A percentile compares a stretch with the other conserved stretches of the same genome.
Conservation (phyloP, 1,284 basidiomycete species). For the Marasmius oreades region DNA sequence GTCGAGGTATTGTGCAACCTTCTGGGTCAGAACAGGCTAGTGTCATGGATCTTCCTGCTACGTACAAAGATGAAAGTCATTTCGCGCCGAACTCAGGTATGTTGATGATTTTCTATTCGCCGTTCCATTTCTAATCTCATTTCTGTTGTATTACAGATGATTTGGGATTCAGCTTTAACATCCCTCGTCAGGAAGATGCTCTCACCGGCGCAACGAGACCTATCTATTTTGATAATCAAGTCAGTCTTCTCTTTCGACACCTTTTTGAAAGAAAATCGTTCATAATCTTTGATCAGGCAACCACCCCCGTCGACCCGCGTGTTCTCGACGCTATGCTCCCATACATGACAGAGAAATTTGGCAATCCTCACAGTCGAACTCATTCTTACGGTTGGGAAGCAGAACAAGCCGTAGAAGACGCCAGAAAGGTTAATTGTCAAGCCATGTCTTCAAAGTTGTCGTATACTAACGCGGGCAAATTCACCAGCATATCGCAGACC, state of each 20-base stretch:
- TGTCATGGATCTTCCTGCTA: conserved; percentile 72
- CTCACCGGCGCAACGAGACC: conserved; percentile 70
- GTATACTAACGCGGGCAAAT: conserved; percentile 16
- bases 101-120: conserved; percentile 15
- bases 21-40: conserved; percentile 77
- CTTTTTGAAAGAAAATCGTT: conserved; percentile 1
- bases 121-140: not conserved
- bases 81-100: conserved; percentile 71
- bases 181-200: conserved; percentile 61
- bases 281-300: conserved; percentile 58
- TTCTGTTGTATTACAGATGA: conserved; percentile 52
- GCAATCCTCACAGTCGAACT: conserved; percentile 97
- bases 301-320: conserved; percentile 95
- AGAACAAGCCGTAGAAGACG: conserved; percentile 90
- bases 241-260: conserved; percentile 26
- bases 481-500: conserved; percentile 76
- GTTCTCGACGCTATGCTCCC: conserved; percentile 98
- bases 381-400: conserved; percentile 99
- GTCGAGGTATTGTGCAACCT: conserved; percentile 65
- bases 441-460: not conserved
- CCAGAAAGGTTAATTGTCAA: conserved; percentile 63
- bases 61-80: conserved; percentile 67
- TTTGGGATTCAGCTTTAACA: conserved; percentile 86
- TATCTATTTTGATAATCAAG: conserved; percentile 96
- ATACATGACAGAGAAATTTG: conserved; percentile 93